phyloP scores from a whole-genome alignment of 805 yeast genomes.

The Scheffersomyces lignosus region DNA sequence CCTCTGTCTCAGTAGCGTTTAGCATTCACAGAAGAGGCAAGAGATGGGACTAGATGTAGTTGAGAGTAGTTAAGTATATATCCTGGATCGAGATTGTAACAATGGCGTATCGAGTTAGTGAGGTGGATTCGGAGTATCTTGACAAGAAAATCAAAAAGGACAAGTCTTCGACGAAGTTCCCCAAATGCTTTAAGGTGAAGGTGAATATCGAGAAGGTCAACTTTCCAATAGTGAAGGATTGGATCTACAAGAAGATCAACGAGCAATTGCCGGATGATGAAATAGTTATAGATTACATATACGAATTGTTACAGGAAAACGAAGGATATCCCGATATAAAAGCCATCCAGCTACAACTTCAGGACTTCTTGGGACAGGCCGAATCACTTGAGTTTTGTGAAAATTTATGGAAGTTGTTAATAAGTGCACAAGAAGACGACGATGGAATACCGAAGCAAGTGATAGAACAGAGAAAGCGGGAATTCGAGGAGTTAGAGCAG shows the following conservation, averaged over 20 bases:
- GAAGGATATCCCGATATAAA: slow-evolving; percentile 37
- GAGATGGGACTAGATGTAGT: too few relatives aligned
- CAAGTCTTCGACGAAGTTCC: slow-evolving; percentile 23
- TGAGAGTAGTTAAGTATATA: too few relatives aligned
- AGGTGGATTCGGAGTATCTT: slow-evolving; percentile 14
- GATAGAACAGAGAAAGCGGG: slow-evolving; percentile 18
- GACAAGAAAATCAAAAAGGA: slow-evolving; percentile 11
- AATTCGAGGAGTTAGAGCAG: slow-evolving; percentile 9
- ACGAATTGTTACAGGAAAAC: slow-evolving; percentile 39
- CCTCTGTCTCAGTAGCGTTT: too few relatives aligned
- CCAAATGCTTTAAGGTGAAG: slow-evolving; percentile 30
- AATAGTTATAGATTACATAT: slow-evolving; percentile 44
- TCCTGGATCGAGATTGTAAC: too few relatives aligned
- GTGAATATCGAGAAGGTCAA: slow-evolving; percentile 43
- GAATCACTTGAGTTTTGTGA: slow-evolving; percentile 40
- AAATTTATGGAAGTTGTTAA: slow-evolving; percentile 44
- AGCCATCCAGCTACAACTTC: slow-evolving; percentile 42
- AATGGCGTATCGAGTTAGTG: slow-evolving; percentile 20
- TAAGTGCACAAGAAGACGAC: slow-evolving; percentile 43
- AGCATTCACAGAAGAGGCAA: too few relatives aligned
- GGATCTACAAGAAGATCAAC: slow-evolving; percentile 37
- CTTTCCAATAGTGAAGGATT: slow-evolving; percentile 34
- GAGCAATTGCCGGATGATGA: slow-evolving; percentile 52
- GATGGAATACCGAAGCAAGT: slow-evolving; percentile 47
- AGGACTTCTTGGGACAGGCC: slow-evolving; percentile 45